phyloP scores from a whole-genome alignment of 768 basidiomycete species.

The Tulasnella sp. region DNA sequence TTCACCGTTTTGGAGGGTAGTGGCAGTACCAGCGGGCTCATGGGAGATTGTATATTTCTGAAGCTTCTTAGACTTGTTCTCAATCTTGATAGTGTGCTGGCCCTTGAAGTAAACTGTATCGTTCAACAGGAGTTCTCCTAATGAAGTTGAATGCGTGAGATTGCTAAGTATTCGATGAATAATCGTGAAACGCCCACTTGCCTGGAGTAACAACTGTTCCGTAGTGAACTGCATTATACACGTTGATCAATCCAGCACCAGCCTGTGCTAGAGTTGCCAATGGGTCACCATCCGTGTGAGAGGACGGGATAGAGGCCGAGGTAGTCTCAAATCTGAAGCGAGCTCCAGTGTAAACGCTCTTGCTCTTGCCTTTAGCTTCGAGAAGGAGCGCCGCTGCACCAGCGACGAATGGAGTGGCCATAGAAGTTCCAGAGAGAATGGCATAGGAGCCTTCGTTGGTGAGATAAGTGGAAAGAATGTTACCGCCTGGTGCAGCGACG shows the following conservation, averaged over 20 bases:
- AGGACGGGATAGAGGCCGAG: constrained; percentile 11
- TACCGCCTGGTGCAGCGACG: constrained; percentile 23
- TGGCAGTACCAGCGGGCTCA: constrained; percentile 44
- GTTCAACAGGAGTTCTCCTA: constrained; percentile 29
- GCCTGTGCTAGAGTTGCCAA: constrained; percentile 18
- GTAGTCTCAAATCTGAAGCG: constrained; percentile 18
- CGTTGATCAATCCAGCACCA: constrained; percentile 23
- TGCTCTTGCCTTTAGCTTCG: constrained; percentile 15
- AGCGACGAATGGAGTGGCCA: constrained; percentile 19
- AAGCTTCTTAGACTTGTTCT: constrained; percentile 34
- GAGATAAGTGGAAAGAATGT: constrained; percentile 20
- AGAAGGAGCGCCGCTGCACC: constrained; percentile 19
- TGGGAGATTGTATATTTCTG: constrained; percentile 40
- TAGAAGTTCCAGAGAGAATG: constrained; percentile 15
- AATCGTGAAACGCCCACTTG: too few relatives aligned
- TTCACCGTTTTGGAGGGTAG: constrained; percentile 34
- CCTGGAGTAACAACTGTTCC: constrained; percentile 25
- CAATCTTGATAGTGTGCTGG: constrained; percentile 26
- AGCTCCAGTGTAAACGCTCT: not conserved
- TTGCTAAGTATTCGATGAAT: too few relatives aligned
- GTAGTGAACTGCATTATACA: constrained; percentile 26
- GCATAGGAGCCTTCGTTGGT: constrained; percentile 12
- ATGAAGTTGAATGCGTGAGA: too few relatives aligned
- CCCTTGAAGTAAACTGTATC: constrained; percentile 25
- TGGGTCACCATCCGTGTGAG: constrained; percentile 12